Evolutionary conservation across 768 basidiomycete species (phyloP), one percentile per base, ranked within the genome.

Genomic region (Collybiopsis luxurians): DNA sequence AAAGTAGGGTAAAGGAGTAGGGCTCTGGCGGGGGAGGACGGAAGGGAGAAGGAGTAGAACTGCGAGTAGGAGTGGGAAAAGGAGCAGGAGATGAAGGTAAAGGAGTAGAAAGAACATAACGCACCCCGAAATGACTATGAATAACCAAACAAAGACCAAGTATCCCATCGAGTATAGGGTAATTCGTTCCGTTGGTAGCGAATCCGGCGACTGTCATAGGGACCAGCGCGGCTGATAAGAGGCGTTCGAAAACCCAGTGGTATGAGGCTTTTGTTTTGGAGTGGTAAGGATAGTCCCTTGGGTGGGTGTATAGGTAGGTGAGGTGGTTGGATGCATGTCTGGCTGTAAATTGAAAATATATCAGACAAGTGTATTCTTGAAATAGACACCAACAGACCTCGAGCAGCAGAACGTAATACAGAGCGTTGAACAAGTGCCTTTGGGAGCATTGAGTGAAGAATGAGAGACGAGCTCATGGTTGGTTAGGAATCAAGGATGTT

Each of bases 51-150:
- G n/a, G n/a, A n/a, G n/a, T n/a, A n/a, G n/a, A n/a, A n/a, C n/a
- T n/a, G n/a, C n/a, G n/a, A n/a, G n/a, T n/a, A n/a, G n/a, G n/a
- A n/a, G n/a, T n/a, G n/a, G n/a, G n/a, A n/a, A n/a, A n/a, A n/a
- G n/a, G n/a, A n/a, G n/a, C n/a, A n/a, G n/a, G n/a, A n/a, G n/a
- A n/a, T n/a, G n/a, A n/a, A n/a, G n/a, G n/a, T n/a, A n/a, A n/a
- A n/a, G n/a, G n/a, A n/a, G n/a, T n/a, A n/a, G n/a, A n/a, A n/a
- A n/a, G n/a, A n/a, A n/a, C n/a, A n/a, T n/a, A n/a, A n/a, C 86
- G 40, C 64, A 92, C 95, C 54, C 95, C 96, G 60, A 99, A 90
- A 69, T 99, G 95, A 72, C 89, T 92, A 77, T 98, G 97, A 69
- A 98, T 85, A 61, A 98, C 82, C 66, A 99, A 79, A 48, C 86